These are phyloP conservation scores for Trichophyton schoenleinii DNA, from an alignment of 2,329 filamentous ascomycete species.

Conservation along the genomic window DNA sequence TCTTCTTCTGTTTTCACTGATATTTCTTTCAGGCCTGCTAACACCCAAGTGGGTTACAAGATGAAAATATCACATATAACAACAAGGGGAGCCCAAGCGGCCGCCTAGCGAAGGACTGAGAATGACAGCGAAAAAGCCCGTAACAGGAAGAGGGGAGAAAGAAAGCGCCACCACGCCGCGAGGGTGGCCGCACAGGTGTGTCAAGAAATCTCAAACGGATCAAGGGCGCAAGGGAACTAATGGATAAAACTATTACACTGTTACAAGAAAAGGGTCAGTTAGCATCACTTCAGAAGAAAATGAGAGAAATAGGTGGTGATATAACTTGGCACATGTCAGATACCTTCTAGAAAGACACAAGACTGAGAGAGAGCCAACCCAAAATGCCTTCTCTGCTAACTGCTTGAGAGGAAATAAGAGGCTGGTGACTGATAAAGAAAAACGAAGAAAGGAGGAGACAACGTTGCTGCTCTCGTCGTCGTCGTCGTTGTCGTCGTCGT, in stretches of 20 bases:
- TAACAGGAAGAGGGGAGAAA: neutral
- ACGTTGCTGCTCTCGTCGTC: too few species aligned
- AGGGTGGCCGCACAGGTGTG: neutral
- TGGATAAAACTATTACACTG: neutral
- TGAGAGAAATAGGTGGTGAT: neutral
- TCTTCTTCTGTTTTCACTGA: neutral
- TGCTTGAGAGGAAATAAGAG: neutral
- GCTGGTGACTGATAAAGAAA: neutral
- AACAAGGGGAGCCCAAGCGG: neutral
- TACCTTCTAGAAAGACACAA: neutral
- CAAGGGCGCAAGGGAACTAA: neutral
- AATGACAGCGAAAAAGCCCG: neutral
- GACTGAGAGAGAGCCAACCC: neutral
- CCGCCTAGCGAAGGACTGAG: neutral
- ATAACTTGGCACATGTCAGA: neutral
- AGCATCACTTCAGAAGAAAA: neutral
- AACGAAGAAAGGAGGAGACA: neutral
- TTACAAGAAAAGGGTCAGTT: neutral
- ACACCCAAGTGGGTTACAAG: conserved; percentile 3
- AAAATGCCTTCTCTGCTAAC: neutral
- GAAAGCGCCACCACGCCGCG: neutral
- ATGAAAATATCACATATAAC: conserved; percentile 4
- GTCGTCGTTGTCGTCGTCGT: neutral
- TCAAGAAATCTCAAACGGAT: neutral
- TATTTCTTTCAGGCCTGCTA: neutral